A percentile compares a stretch with the other conserved stretches of the same genome.
phyloP scores from a whole-genome alignment of 768 basidiomycete species.

The Panus rudis region DNA sequence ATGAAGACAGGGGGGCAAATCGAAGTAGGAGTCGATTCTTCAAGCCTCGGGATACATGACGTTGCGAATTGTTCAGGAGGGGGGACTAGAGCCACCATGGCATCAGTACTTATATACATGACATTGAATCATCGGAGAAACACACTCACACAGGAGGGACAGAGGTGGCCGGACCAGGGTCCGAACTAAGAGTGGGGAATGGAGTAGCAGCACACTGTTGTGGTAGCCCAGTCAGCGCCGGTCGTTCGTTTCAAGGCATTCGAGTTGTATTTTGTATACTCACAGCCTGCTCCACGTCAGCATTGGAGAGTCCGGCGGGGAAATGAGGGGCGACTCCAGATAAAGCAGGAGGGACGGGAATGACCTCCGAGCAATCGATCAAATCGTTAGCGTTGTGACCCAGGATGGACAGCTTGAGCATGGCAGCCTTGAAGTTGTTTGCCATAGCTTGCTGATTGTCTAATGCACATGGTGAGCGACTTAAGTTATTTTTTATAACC shows the following conservation, averaged over 20 bases:
- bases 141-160: slow-evolving; percentile 26
- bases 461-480: not conserved
- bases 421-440: slow-evolving; percentile 8
- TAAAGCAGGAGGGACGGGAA: slow-evolving; percentile 9
- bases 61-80: no score
- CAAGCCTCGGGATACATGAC: no score
- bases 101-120: no score
- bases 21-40: no score
- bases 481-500: no score
- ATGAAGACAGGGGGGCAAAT: no score
- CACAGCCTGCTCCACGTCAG: slow-evolving; percentile 16
- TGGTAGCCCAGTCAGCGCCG: not conserved
- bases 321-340: slow-evolving; percentile 4
- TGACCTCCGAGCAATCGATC: slow-evolving; percentile 16
- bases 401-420: slow-evolving; percentile 15
- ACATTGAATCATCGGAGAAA: no score
- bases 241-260: not conserved
- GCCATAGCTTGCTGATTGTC: slow-evolving; percentile 12
- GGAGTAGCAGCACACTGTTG: slow-evolving; percentile 26
- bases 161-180: slow-evolving; percentile 24
- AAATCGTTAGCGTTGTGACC: slow-evolving; percentile 11
- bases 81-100: no score
- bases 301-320: slow-evolving; percentile 17
- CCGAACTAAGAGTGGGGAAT: slow-evolving; percentile 29
- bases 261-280: not conserved